phyloP scores from a whole-genome alignment of 805 yeast species.

The Candida nonsorbophila region DNA sequence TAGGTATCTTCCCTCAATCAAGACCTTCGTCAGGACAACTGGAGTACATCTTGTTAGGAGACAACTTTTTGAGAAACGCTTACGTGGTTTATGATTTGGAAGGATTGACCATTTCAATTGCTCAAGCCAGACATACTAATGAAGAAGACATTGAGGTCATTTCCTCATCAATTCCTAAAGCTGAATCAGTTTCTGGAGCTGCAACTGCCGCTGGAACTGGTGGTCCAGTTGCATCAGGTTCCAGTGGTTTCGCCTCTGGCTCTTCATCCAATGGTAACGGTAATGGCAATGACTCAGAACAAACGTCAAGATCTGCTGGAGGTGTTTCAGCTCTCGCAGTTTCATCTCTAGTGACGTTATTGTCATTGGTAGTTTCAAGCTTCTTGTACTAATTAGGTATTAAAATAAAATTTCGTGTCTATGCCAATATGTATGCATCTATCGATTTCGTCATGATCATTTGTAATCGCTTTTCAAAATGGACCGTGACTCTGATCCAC shows the following conservation, averaged over 20 bases:
- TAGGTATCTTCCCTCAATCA: slow-evolving; percentile 21
- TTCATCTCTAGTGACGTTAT: too few relatives aligned
- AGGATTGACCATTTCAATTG: slow-evolving; percentile 51
- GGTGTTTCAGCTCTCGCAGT: too few relatives aligned
- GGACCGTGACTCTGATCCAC: too few relatives aligned
- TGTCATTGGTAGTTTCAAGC: too few relatives aligned
- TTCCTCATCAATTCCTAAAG: slow-evolving; percentile 15
- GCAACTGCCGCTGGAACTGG: slow-evolving; percentile 30
- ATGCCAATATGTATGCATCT: too few relatives aligned
- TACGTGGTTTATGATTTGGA: slow-evolving; percentile 65
- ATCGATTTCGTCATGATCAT: too few relatives aligned
- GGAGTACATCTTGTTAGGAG: slow-evolving; percentile 50
- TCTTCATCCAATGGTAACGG: too few relatives aligned
- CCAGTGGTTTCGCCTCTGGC: slow-evolving; percentile 1
- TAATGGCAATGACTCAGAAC: too few relatives aligned
- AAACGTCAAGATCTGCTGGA: too few relatives aligned
- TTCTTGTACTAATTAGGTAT: too few relatives aligned
- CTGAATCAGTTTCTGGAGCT: slow-evolving; percentile 43
- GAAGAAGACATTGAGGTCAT: slow-evolving; percentile 44
- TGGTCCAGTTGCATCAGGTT: slow-evolving; percentile 3
- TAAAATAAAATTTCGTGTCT: too few relatives aligned
- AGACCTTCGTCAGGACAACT: neutral
- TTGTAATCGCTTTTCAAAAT: too few relatives aligned
- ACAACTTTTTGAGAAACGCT: slow-evolving; percentile 56
- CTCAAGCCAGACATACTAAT: slow-evolving; percentile 21